phyloP scores from a whole-genome alignment of 257 asterid genomes.

The Ligustrum vulgare region DNA sequence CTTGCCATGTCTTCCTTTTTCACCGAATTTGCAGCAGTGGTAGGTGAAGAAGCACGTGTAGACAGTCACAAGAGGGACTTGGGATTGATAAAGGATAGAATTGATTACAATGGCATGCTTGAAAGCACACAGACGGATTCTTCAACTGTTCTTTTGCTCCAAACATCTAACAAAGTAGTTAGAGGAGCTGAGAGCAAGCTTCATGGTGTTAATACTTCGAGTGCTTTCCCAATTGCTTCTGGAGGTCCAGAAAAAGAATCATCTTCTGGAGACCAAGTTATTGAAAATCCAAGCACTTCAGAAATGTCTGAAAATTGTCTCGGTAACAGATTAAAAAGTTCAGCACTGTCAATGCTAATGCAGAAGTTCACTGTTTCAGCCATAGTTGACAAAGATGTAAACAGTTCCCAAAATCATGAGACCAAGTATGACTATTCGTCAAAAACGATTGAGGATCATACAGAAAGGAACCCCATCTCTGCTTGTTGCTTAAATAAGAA shows the following conservation, averaged over 20 bases:
- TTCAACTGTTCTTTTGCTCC: constrained; percentile 8
- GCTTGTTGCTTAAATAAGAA: constrained; percentile 19
- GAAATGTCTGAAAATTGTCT: constrained; percentile 8
- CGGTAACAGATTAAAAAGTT: constrained; percentile 9
- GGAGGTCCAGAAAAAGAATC: constrained; percentile 20
- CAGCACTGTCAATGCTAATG: constrained; percentile 11
- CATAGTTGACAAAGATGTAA: constrained; percentile 7
- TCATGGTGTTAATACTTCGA: background rate
- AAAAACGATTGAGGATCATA: background rate
- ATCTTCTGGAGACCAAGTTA: constrained; percentile 11
- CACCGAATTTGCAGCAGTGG: constrained; percentile 11
- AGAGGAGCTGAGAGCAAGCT: constrained; percentile 6
- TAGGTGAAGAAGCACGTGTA: constrained; percentile 19
- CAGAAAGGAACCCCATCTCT: constrained; percentile 3
- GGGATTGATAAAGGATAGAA: constrained; percentile 16
- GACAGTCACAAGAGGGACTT: constrained; percentile 22
- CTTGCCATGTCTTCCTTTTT: background rate
- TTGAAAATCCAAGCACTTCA: constrained; percentile 11
- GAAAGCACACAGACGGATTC: constrained; percentile 17
- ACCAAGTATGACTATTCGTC: background rate
- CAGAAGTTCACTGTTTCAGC: background rate
- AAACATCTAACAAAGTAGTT: constrained; percentile 12
- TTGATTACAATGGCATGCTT: background rate
- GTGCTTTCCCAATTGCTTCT: constrained; percentile 12
- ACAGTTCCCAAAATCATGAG: constrained; percentile 11